Evolutionary conservation across 306 rosid species (phyloP).

Genomic region (Quercus gilva): DNA sequence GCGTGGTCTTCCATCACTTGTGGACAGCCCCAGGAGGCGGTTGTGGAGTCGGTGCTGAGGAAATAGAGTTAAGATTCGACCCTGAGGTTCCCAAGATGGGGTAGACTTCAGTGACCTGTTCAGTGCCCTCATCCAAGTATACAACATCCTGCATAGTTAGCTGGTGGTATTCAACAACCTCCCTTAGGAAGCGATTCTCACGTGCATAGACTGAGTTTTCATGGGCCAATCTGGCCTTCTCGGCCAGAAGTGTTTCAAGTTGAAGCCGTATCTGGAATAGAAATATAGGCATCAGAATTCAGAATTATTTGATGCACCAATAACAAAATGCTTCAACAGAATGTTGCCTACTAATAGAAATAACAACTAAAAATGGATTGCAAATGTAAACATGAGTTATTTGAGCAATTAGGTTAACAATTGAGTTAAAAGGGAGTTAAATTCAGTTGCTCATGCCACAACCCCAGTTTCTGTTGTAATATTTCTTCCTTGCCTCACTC

Average conservation of each 20-base stretch:
- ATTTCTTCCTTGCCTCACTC: too few species aligned
- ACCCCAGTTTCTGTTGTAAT: too few species aligned
- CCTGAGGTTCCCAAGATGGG: conserved; percentile 55
- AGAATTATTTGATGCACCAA: background rate
- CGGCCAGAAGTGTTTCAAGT: conserved; percentile 90
- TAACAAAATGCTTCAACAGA: background rate
- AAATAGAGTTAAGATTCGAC: conserved; percentile 24
- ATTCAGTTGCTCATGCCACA: too few species aligned
- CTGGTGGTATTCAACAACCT: conserved; percentile 95
- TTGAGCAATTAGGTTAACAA: background rate
- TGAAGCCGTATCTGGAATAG: conserved; percentile 81
- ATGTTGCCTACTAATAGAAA: background rate
- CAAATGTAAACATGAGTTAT: background rate
- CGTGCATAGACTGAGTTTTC: conserved; percentile 90
- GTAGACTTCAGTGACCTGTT: conserved; percentile 91
- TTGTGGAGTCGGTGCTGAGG: conserved; percentile 27
- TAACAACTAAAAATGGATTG: background rate
- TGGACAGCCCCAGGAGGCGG: conserved; percentile 20
- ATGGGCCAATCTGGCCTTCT: conserved; percentile 90
- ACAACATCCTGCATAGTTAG: conserved; percentile 97
- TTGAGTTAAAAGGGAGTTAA: too few species aligned
- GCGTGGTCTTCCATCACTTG: conserved; percentile 34
- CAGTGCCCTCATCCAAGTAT: conserved; percentile 82
- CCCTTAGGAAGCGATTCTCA: conserved; percentile 91
- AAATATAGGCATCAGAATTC: conserved; percentile 21